These are phyloP conservation scores for Globisporangium middletonii DNA, from an alignment of 352 stramenopile genomes.

Conservation along the genomic window DNA sequence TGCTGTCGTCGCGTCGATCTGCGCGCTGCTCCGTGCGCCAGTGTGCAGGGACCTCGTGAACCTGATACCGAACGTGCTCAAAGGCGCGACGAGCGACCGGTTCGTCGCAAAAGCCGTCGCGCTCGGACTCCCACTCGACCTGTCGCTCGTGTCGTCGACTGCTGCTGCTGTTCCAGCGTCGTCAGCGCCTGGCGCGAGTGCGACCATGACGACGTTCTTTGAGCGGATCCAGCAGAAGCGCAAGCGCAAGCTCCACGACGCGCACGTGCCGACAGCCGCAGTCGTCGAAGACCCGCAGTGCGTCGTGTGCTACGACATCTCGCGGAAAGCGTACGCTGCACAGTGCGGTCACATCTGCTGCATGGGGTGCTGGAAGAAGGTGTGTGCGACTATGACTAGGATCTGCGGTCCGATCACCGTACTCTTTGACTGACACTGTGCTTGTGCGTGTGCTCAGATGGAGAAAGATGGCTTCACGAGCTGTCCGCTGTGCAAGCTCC, in stretches of 20 bases:
- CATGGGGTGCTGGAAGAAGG: conserved; percentile 80
- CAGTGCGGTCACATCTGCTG: conserved; percentile 84
- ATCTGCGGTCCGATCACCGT: too few species aligned
- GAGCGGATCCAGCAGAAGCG: conserved; percentile 62
- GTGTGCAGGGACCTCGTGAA: conserved; percentile 45
- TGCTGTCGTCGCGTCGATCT: conserved; percentile 36
- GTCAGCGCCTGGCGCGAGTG: not conserved
- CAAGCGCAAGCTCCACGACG: conserved; percentile 32
- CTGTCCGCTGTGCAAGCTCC: conserved; percentile 70
- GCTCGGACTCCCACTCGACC: conserved; percentile 28
- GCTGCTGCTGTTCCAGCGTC: not conserved
- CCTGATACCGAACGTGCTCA: conserved; percentile 63
- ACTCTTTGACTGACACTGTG: conserved; percentile 7
- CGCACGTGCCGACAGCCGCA: conserved; percentile 25
- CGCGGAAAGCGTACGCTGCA: conserved; percentile 66
- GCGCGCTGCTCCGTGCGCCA: conserved; percentile 35
- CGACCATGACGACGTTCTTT: conserved; percentile 49
- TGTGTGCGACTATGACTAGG: conserved; percentile 12
- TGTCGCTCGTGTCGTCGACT: not conserved
- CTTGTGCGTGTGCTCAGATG: conserved; percentile 32
- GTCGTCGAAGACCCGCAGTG: conserved; percentile 77
- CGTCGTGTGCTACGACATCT: conserved; percentile 81
- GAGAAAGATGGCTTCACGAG: conserved; percentile 68
- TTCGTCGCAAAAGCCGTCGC: conserved; percentile 40
- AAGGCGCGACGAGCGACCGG: conserved; percentile 25